Percentiles rank a stretch among this genome's conserved stretches.
Conservation (phyloP, 2,329 filamentous ascomycete species). For the Microdochium bolleyi region DNA sequence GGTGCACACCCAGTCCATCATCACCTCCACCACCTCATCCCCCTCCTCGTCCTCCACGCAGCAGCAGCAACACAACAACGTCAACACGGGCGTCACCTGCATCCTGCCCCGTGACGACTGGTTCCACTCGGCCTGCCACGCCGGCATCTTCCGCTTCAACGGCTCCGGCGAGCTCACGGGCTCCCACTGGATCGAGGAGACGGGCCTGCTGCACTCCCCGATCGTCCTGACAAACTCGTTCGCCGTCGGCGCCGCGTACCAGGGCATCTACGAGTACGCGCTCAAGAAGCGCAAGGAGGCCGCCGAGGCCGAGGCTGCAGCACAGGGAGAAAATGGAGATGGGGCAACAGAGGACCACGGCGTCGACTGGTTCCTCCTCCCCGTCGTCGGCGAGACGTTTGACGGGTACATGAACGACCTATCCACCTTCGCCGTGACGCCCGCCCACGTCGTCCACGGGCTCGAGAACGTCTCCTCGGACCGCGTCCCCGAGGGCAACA, state of each 20-base stretch:
- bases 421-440: conserved; percentile 42
- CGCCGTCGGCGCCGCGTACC: conserved; percentile 48
- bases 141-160: conserved; percentile 54
- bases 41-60: not conserved
- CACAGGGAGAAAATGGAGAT: conserved; percentile 12
- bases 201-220: conserved; percentile 49
- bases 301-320: not conserved
- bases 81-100: conserved; percentile 42
- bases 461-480: conserved; percentile 42
- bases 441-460: conserved; percentile 43
- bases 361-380: conserved; percentile 45
- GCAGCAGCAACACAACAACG: conserved; percentile 17
- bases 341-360: conserved; percentile 24
- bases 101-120: conserved; percentile 37
- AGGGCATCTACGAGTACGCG: conserved; percentile 49
- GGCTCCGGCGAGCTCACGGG: conserved; percentile 57
- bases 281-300: conserved; percentile 28
- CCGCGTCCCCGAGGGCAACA: conserved; percentile 51
- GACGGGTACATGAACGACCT: conserved; percentile 55
- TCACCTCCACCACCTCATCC: not conserved
- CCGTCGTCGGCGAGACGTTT: conserved; percentile 55
- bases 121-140: conserved; percentile 34
- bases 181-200: conserved; percentile 53
- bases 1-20: conserved; percentile 35
- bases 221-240: conserved; percentile 53